These are phyloP conservation scores for Grigorovia transvaalensis DNA, from an alignment of 805 yeast genomes.

Conservation along the genomic window DNA sequence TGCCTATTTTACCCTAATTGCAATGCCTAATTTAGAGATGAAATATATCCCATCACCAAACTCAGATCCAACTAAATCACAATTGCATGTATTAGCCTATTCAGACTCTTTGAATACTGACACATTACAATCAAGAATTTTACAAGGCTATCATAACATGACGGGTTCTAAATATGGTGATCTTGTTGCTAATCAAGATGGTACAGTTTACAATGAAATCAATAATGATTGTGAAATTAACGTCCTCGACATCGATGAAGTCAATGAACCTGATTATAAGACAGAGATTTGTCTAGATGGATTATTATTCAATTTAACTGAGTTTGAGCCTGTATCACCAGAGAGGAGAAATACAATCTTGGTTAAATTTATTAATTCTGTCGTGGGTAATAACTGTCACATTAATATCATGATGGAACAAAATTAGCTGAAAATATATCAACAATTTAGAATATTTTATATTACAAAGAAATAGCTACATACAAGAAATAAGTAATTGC, in stretches of 20 bases:
- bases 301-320: constrained; percentile 15
- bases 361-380: background rate
- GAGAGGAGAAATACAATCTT: background rate
- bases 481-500: background rate
- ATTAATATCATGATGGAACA: too few relatives aligned
- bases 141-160: constrained; percentile 21
- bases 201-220: constrained; percentile 11
- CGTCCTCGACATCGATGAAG: background rate
- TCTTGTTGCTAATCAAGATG: constrained; percentile 6
- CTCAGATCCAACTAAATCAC: constrained; percentile 15
- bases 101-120: constrained; percentile 7
- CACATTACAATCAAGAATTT: constrained; percentile 10
- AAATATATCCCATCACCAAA: constrained; percentile 23
- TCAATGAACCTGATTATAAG: constrained; percentile 5
- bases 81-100: constrained; percentile 21
- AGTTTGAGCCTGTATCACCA: constrained; percentile 2
- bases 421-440: too few relatives aligned
- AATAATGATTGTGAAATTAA: constrained; percentile 7
- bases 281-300: constrained; percentile 27
- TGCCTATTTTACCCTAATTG: constrained; percentile 23
- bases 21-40: constrained; percentile 22
- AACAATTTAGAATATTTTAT: too few relatives aligned
- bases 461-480: too few relatives aligned
- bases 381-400: background rate
- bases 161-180: constrained; percentile 3